phyloP scores from a whole-genome alignment of 2,329 filamentous ascomycete species.

The Pseudohalonectria lignicola region DNA sequence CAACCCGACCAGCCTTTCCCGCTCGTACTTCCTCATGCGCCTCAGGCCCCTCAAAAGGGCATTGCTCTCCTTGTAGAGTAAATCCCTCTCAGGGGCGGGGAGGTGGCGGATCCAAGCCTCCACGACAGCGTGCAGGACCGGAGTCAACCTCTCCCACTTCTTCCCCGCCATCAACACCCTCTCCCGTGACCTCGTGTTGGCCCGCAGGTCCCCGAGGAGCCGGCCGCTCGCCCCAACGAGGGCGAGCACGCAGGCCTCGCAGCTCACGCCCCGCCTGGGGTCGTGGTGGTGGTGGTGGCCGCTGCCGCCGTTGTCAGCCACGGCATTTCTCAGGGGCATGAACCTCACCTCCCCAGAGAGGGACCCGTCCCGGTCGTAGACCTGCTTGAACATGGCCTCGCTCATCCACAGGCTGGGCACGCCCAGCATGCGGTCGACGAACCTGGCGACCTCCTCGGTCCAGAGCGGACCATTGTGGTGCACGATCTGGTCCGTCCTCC shows the following conservation, averaged over 20 bases:
- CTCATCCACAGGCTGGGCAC: constrained; percentile 9
- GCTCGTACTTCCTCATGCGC: not conserved
- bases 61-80: constrained; percentile 11
- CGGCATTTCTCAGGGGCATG: constrained; percentile 4
- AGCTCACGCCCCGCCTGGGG: constrained; percentile 12
- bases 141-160: constrained; percentile 4
- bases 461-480: constrained; percentile 2
- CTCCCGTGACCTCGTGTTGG: too few species aligned
- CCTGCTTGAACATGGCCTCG: constrained; percentile 2
- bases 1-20: not conserved
- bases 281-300: not conserved
- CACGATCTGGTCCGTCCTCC: constrained; percentile 8
- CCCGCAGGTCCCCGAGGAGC: constrained; percentile 32
- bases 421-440: constrained; percentile 9
- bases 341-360: not conserved
- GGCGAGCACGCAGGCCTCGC: constrained; percentile 42
- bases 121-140: constrained; percentile 18
- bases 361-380: not conserved
- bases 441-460: constrained; percentile 6
- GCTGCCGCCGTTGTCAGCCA: not conserved
- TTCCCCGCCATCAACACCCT: constrained; percentile 28
- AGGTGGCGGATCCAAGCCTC: constrained; percentile 32
- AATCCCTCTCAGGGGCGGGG: too few species aligned
- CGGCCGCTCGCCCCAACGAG: constrained; percentile 30
- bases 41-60: not conserved